These are phyloP conservation scores for Closterium sp. DNA, from an alignment of 139 green algal genomes.

Conservation along the genomic window DNA sequence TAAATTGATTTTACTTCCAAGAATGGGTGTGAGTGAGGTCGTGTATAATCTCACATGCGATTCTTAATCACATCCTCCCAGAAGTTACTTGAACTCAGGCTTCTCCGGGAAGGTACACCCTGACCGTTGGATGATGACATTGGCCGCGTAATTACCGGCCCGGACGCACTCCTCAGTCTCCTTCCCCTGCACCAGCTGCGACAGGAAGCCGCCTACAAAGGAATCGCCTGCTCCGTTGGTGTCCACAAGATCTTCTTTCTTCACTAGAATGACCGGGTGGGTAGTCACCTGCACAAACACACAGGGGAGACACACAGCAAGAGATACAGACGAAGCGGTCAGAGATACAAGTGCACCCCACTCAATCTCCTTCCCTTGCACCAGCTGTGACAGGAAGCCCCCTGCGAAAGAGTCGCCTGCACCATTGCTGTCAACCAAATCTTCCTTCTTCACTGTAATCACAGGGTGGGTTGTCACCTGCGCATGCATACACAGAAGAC, in stretches of 20 bases:
- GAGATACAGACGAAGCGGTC: too few relatives aligned
- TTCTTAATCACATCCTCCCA: too few relatives aligned
- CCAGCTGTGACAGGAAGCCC: too few relatives aligned
- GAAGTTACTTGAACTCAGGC: conserved; percentile 11
- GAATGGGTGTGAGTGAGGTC: background rate
- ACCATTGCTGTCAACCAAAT: conserved; percentile 98
- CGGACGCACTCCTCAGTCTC: conserved; percentile 70
- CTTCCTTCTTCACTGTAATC: conserved; percentile 70
- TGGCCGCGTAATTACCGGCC: conserved; percentile 91
- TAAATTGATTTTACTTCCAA: background rate
- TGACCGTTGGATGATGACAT: conserved; percentile 89
- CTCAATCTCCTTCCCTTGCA: too few relatives aligned
- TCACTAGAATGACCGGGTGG: conserved; percentile 69
- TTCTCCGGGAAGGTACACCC: conserved; percentile 67
- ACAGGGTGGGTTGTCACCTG: conserved; percentile 63
- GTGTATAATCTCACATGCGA: background rate
- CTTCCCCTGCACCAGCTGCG: conserved; percentile 88
- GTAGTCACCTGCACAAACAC: conserved; percentile 52
- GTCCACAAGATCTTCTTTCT: conserved; percentile 90
- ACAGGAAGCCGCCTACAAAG: conserved; percentile 96
- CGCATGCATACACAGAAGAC: background rate
- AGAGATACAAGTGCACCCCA: too few relatives aligned
- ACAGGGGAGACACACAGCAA: too few relatives aligned
- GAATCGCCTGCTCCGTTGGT: conserved; percentile 82
- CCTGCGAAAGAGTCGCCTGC: conserved; percentile 46